These are phyloP conservation scores for Taphrina confusa DNA, from an alignment of 1,139 yeast species.

Conservation along the genomic window DNA sequence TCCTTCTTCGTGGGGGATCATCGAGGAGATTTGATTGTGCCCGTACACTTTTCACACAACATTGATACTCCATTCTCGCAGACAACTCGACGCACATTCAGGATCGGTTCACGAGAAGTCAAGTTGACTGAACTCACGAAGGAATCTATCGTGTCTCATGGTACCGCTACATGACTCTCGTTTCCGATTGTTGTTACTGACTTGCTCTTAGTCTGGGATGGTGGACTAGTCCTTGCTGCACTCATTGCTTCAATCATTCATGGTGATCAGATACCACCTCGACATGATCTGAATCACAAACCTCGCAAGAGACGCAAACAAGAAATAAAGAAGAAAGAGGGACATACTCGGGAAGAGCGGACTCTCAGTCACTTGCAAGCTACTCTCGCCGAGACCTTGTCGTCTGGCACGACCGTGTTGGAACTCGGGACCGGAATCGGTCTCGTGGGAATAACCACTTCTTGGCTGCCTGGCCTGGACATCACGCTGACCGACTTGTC, in stretches of 20 bases:
- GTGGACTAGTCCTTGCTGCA: conserved; percentile 10
- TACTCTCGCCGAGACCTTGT: not conserved
- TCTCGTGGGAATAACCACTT: conserved; percentile 8
- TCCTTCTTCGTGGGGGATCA: not conserved
- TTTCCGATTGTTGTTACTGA: not conserved
- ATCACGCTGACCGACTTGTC: conserved; percentile 18
- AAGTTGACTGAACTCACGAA: not conserved
- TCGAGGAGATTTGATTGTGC: not conserved
- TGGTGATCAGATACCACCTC: not conserved
- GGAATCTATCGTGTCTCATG: conserved; percentile 27
- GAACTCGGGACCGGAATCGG: conserved; percentile 31
- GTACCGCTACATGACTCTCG: not conserved
- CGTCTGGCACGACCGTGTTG: not conserved
- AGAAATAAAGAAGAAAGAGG: not conserved
- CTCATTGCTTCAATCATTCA: not conserved
- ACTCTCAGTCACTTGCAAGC: too few relatives aligned
- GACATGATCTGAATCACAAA: not conserved
- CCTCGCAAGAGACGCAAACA: not conserved
- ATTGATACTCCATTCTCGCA: not conserved
- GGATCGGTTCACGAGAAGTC: not conserved
- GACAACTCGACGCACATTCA: not conserved
- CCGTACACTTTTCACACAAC: not conserved
- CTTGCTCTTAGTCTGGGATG: conserved; percentile 21
- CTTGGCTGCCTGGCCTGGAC: not conserved
- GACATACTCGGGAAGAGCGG: too few relatives aligned